These are phyloP conservation scores for Cryoendolithus antarcticus DNA, from an alignment of 2,329 filamentous ascomycete species.

Conservation along the genomic window DNA sequence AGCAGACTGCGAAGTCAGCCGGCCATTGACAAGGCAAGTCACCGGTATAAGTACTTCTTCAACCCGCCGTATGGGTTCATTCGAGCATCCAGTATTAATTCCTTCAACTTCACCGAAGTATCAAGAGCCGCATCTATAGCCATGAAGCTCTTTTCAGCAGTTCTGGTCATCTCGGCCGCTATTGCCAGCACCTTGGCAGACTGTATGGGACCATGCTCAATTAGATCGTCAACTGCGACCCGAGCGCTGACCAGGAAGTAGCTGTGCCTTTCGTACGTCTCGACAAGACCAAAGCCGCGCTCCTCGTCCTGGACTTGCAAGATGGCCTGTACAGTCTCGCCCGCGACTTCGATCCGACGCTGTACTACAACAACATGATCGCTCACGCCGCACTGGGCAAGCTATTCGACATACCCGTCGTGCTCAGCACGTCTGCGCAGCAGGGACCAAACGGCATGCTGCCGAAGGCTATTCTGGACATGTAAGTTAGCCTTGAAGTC, in stretches of 20 bases:
- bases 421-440: conserved; percentile 60
- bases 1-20: no score
- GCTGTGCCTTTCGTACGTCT: conserved; percentile 24
- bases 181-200: no score
- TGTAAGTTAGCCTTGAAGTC: conserved; percentile 2
- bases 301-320: conserved; percentile 49
- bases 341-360: conserved; percentile 53
- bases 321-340: conserved; percentile 47
- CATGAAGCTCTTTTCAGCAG: background rate
- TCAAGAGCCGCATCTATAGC: background rate
- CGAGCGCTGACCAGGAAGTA: background rate
- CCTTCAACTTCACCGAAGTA: no score
- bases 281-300: conserved; percentile 30
- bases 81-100: no score
- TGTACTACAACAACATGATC: conserved; percentile 55
- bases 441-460: conserved; percentile 57
- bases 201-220: no score
- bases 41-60: no score
- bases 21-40: no score
- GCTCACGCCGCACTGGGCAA: conserved; percentile 56
- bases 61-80: no score
- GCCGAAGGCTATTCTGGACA: conserved; percentile 53
- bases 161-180: no score
- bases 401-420: conserved; percentile 54
- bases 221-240: no score